Base-by-base conservation (phyloP, 169 alveolate species). In the Plasmodium adleri region DNA sequence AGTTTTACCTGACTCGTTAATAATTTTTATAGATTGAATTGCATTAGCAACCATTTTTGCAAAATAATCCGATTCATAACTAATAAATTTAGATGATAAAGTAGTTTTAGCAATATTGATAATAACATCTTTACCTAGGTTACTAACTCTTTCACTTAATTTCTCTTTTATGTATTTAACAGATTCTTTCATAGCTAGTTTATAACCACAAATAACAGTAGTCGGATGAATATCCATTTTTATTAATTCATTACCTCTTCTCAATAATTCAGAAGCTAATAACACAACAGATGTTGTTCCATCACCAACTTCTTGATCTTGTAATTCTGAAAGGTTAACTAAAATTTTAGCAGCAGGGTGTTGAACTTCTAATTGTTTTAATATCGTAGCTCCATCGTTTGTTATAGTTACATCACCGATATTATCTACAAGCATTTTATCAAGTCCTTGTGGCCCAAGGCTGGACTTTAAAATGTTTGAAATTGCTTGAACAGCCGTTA, bases 331-430 rank as follows among this genome's bases (percentile, higher is more conserved):
- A 52, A 99, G 93, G 62, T 99, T 99, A 8, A 98, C 99, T 72
- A 98, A 94, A 15, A 97, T 98, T 94, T 98, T 98, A 13, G 99
- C 99, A 20, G 99, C 99, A n/a, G 99, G 99, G 91, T 99, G 99
- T 92, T 98, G 99, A 39, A 99, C 99, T 91, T 99, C 99, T 70
- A 99, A 95, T 92, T 98, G 98, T 91, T 97, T 98, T 68, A 99
- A 92, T 72, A 99, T 98, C 24, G 99, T 98, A 17, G 99, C 99
- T 10, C 99, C 99, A 89, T 99, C 99, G 91, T 99, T 99, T 32
- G 99, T 98, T 50, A 99, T 97, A 50, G 98, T 96, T 28, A 99
- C 99, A 88, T 98, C 99, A n/a, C 99, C 99, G 20, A 99, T 96
- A 70, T 98, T 99, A 85, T 99, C 99, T 68, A 99, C 99, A 39